Base-by-base conservation (phyloP, 2,329 filamentous ascomycete species). In the Amylocarpus encephaloides region DNA sequence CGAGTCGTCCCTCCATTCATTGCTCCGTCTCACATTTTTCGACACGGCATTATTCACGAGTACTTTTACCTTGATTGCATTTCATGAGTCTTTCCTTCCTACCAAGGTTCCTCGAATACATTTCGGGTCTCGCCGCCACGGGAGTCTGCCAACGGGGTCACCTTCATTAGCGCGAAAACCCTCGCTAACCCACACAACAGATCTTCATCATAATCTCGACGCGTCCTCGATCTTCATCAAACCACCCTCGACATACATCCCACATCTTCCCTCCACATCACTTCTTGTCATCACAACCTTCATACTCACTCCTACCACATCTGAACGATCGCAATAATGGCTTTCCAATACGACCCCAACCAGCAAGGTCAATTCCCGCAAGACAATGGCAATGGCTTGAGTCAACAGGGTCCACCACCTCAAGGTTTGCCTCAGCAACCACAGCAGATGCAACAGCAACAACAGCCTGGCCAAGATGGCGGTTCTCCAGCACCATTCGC, bases 301-400 rank as follows among this genome's bases (percentile, higher is more conserved):
- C 12, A 38, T 39, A 46, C 35, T 48, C 36, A 33, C n/a, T 36
- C 39, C 35, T 43, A 26, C n/a, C 16, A 49, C 35, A 29, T 30
- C 34, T 36, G 34, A 36, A 36, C 4, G 15, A 19, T 34, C 19
- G 41, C 43, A 67, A 77, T 59, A 51, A 85, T 85, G 82, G 82
- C 79, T 66, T 85, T 82, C 72, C 77, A 79, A 56, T 80, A 80
- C 68, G 80, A 84, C 62, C 73, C 76, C 57, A 82, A 79, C 66
- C 80, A 81, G 67, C 77, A 78, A 60, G 70, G 70, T 57, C 72
- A 75, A 58, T 78, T 78, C 67, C 75, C 71, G 48, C 71, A 72
- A 57, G 75, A 72, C 52, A 70, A 70, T 49, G 67, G 70, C 53
- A 64, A 71, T 55, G 71, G 47, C 15, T 49, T 53, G 50, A 43